Base-by-base conservation (phyloP, 108 stramenopile genomes). In the Pseudonitzschia delicatissima region DNA sequence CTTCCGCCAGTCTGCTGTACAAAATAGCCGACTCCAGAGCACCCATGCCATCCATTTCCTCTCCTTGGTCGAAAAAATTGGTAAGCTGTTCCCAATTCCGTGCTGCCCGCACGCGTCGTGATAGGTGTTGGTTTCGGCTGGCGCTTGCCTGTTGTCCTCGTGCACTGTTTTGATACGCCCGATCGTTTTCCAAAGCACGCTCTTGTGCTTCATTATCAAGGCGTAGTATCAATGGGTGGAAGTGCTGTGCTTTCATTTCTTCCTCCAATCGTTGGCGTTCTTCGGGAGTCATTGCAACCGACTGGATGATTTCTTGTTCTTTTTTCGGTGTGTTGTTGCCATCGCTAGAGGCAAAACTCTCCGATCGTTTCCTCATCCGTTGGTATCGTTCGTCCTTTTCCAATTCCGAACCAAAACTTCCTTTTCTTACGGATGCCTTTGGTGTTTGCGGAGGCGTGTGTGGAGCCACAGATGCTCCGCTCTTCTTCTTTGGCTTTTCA, bases 21-120 rank as follows among this genome's bases (percentile, higher is more conserved):
- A 87, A 45, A 49, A 88, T 79, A 26, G 87, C 87, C 0, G 83
- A 84, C 68, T 92, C 90, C 64, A 88, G 37, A n/a, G 83, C 82
- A 36, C 80, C 76, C 64, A 88, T 57, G 67, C 87, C 83, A 70
- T 92, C 90, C 58, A 87, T 62, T 45, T 57, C 49, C 29, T 64
- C 60, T 48, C 71, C 62, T 34, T 57, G 32, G 48, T 76, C 79
- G 31, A 71, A 73, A 53, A 74, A 72, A 36, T 72, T 68, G 2
- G 77, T 73, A 59, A 80, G 67, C 60, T 68, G 74, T 63, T 69
- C 72, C 81, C 70, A 74, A 29, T 79, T 82, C 48, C 47, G 32
- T 12, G 34, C 64, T 0, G 53, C 28, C n/a, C 53, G n/a, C n/a
- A n/a, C 53, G 23, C 74, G 32, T 32, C 61, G 52, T 5, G 35